These are phyloP conservation scores for Hericium alpestre DNA, from an alignment of 768 basidiomycete species.

Conservation along the genomic window DNA sequence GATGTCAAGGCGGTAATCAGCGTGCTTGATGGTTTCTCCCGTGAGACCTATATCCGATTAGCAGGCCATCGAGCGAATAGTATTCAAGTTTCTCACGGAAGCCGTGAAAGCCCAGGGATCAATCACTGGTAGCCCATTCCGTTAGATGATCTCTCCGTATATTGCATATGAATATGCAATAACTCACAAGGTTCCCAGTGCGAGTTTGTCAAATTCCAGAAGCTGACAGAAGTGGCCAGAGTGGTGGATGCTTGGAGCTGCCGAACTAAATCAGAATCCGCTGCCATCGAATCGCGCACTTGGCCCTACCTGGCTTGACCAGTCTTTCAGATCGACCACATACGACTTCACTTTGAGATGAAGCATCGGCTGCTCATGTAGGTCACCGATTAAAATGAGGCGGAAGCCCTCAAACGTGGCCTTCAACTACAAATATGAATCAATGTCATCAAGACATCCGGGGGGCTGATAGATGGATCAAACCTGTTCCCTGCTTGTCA, in stretches of 20 bases:
- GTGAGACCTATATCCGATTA: conserved; percentile 36
- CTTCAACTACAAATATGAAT: conserved; percentile 45
- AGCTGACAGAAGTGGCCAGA: conserved; percentile 75
- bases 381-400: conserved; percentile 85
- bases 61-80: background rate
- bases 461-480: background rate
- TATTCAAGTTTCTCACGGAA: conserved; percentile 32
- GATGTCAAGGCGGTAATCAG: conserved; percentile 57
- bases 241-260: conserved; percentile 81
- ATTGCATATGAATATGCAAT: background rate
- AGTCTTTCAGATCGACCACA: conserved; percentile 74
- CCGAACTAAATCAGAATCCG: background rate
- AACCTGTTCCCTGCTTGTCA: conserved; percentile 81
- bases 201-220: conserved; percentile 95
- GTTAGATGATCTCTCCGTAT: background rate
- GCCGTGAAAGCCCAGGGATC: conserved; percentile 91
- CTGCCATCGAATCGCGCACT: conserved; percentile 9
- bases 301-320: conserved; percentile 72
- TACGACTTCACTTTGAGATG: conserved; percentile 85
- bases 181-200: conserved; percentile 90
- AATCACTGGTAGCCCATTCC: conserved; percentile 43
- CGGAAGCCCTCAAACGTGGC: conserved; percentile 87
- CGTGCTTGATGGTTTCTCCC: conserved; percentile 38
- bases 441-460: background rate
- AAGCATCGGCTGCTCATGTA: conserved; percentile 90